Evolutionary conservation across 495 filamentous ascomycete species (phyloP).

Genomic region (Penicillium coffeae): DNA sequence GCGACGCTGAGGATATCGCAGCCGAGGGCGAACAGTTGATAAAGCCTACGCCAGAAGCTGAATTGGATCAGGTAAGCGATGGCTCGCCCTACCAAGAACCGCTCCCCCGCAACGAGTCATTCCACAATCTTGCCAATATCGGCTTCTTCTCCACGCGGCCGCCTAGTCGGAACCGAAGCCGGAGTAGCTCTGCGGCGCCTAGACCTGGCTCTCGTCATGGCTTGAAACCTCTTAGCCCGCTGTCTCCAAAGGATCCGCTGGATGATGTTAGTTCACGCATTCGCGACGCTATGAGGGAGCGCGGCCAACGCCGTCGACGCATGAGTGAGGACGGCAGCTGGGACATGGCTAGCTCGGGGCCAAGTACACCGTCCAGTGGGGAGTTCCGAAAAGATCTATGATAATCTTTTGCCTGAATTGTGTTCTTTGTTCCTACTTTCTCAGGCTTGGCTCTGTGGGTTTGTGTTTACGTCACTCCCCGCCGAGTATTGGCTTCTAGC

Average conservation of each 20-base stretch:
- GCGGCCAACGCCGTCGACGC: conserved; percentile 67
- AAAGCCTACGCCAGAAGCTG: conserved; percentile 17
- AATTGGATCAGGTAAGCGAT: conserved; percentile 13
- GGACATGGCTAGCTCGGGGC: conserved; percentile 44
- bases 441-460: background rate
- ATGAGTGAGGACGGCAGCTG: conserved; percentile 55
- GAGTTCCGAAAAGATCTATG: conserved; percentile 43
- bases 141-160: conserved; percentile 87
- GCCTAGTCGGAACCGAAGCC: conserved; percentile 60
- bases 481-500: no score
- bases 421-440: background rate
- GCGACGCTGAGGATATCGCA: conserved; percentile 28
- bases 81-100: conserved; percentile 39
- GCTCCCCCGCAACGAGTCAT: conserved; percentile 86
- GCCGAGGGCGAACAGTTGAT: conserved; percentile 18
- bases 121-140: conserved; percentile 79
- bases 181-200: conserved; percentile 60
- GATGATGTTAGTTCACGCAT: conserved; percentile 84
- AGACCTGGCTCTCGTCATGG: conserved; percentile 59
- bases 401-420: conserved; percentile 2
- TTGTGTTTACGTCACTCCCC: background rate
- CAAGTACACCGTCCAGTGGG: conserved; percentile 38
- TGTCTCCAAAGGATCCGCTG: conserved; percentile 67
- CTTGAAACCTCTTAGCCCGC: conserved; percentile 66
- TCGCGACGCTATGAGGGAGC: conserved; percentile 80